phyloP scores from a whole-genome alignment of 306 rosid species.

The Arachis hypogaea region DNA sequence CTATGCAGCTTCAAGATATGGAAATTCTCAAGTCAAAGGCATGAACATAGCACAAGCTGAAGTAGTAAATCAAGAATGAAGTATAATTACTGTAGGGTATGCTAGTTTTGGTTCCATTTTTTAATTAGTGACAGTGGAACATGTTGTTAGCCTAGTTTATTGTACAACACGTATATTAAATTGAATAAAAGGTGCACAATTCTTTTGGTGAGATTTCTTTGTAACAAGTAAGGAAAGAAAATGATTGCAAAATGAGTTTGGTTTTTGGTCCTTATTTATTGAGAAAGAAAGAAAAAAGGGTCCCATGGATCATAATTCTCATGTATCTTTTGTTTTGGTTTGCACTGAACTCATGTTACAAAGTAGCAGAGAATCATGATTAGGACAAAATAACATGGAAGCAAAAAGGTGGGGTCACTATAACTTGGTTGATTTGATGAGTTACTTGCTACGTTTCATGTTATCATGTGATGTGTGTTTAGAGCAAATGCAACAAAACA shows the following conservation, averaged over 20 bases:
- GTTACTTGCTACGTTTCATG: conserved; percentile 15
- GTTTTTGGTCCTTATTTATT: neutral
- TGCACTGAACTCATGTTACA: too few species aligned
- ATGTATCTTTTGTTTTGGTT: neutral
- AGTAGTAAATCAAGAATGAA: conserved; percentile 52
- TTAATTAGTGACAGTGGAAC: conserved; percentile 8
- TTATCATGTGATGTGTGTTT: neutral
- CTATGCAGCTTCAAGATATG: conserved; percentile 66
- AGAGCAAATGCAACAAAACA: neutral
- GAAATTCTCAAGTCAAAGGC: conserved; percentile 44
- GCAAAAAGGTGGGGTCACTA: neutral
- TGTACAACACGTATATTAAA: conserved; percentile 34
- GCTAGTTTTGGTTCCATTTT: neutral
- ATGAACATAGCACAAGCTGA: conserved; percentile 44
- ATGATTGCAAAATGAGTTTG: conserved; percentile 25
- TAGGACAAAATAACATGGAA: neutral
- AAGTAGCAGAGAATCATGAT: neutral
- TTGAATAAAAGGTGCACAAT: neutral
- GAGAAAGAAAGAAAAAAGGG: neutral
- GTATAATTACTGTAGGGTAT: conserved; percentile 8
- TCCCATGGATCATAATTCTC: neutral
- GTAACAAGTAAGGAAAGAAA: neutral
- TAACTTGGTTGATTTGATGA: conserved; percentile 21
- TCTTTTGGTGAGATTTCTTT: conserved; percentile 5
- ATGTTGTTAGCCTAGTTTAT: conserved; percentile 34